These are phyloP conservation scores for Trypanosoma grayi DNA, from an alignment of 208 protist species.

Conservation along the genomic window DNA sequence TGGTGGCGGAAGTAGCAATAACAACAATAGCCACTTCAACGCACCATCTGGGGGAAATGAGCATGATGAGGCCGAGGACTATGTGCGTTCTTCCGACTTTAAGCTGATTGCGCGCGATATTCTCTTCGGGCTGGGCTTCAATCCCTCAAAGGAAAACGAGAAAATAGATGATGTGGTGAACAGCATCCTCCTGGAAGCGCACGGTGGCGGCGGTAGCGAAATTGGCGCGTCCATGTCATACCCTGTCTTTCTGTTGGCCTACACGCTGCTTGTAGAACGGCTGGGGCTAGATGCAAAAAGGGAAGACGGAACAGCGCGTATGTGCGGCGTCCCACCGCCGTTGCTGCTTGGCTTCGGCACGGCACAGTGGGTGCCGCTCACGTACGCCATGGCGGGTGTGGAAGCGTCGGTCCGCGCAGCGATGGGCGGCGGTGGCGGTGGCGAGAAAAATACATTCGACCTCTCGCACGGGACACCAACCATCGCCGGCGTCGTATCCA, in stretches of 20 bases:
- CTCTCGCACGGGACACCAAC: conserved; percentile 6
- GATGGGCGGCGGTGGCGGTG: background rate
- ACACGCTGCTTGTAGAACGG: conserved; percentile 6
- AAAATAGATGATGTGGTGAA: conserved; percentile 7
- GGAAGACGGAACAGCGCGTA: background rate
- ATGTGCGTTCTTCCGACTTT: conserved; percentile 10
- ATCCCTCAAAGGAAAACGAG: background rate
- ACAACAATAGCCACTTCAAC: too few relatives aligned
- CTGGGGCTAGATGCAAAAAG: background rate
- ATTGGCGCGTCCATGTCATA: background rate
- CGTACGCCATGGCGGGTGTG: conserved; percentile 13
- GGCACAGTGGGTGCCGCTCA: conserved; percentile 16
- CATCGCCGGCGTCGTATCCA: background rate
- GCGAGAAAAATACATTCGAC: conserved; percentile 9
- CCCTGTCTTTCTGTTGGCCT: conserved; percentile 1
- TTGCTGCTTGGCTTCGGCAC: conserved; percentile 12
- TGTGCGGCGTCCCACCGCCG: background rate
- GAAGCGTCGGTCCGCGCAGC: background rate
- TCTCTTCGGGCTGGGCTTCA: conserved; percentile 8
- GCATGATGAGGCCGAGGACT: background rate
- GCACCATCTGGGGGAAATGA: background rate
- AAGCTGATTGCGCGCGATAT: conserved; percentile 8
- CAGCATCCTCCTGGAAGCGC: background rate
- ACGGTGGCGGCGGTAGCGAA: background rate
- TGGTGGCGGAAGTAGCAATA: background rate